A percentile compares a stretch with the other conserved stretches of the same genome.
phyloP scores from a whole-genome alignment of 2,329 filamentous ascomycete species.

The Aureobasidium zeae region DNA sequence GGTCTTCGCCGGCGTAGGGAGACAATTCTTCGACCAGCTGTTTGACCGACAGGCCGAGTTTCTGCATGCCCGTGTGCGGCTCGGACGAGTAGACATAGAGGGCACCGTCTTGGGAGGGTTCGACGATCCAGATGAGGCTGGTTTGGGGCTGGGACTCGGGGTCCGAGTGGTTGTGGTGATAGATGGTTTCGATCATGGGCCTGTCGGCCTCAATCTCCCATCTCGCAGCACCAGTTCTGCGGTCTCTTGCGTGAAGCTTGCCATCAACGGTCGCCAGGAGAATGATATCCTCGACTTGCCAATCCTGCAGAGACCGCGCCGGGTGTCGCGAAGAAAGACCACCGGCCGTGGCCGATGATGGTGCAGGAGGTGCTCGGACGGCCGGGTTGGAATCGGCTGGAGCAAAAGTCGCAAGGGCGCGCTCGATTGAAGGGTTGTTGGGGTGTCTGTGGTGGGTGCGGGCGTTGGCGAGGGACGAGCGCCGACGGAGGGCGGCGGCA shows the following conservation, averaged over 20 bases:
- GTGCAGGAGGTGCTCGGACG: constrained; percentile 86
- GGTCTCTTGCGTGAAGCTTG: constrained; percentile 83
- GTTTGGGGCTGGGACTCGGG: constrained; percentile 51
- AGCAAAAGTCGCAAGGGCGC: constrained; percentile 97
- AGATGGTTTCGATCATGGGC: constrained; percentile 83
- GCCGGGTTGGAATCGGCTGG: constrained; percentile 63
- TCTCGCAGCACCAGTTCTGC: constrained; percentile 70
- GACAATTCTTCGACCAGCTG: constrained; percentile 74
- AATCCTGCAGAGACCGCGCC: constrained; percentile 97
- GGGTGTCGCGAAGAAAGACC: constrained; percentile 65
- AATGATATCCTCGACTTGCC: constrained; percentile 99
- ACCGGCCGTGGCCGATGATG: constrained; percentile 49
- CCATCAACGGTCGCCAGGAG: constrained; percentile 99
- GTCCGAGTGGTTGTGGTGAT: constrained; percentile 62
- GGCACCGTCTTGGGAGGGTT: constrained; percentile 77
- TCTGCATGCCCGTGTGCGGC: constrained; percentile 50
- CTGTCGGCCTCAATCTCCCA: constrained; percentile 80
- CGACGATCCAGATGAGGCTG: constrained; percentile 90
- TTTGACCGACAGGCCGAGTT: constrained; percentile 69
- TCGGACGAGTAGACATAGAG: constrained; percentile 79
- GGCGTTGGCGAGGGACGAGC: constrained; percentile 17
- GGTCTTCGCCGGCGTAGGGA: constrained; percentile 65
- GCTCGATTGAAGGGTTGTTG: constrained; percentile 53
- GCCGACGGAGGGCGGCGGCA: constrained; percentile 15
- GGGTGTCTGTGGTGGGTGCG: constrained; percentile 23